Base-by-base conservation (phyloP, 2,329 filamentous ascomycete species). In the Colletotrichum gigasporum region DNA sequence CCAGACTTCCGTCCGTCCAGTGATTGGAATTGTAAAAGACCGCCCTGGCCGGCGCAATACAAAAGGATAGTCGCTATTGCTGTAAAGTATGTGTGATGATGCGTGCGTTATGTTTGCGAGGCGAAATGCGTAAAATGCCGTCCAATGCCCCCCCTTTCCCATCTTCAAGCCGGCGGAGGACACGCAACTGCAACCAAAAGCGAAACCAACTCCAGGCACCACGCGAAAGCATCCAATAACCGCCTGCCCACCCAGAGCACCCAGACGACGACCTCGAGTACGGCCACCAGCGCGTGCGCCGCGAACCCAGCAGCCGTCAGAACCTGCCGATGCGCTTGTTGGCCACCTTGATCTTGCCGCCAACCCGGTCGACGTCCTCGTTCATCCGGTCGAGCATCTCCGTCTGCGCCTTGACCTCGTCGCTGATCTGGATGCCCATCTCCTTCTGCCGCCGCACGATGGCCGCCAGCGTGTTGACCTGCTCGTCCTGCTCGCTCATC, bases 351-450 rank as follows among this genome's bases (percentile, higher is more conserved):
- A 94, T 78, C 83, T 95, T 95, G 65, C 84, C 84, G 42, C 85
- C 82, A 14, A 93, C 81, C 5, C 90, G 81, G 66, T 90, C 87
- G 3, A 85, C 84, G 76, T 94, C 90, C 58, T 88, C 81, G 67
- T 90, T 89, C 66, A 94, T 73, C 68, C 87, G 76, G 11, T 87
- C 85, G 28, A 96, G 80, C 85, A 93, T 87, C 74, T 87, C 84
- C 57, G 88, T 91, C 79, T 95, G 91, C 68, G 87, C 77, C 55
- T 88, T 85, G 59, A 94, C 83, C 79, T 95, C 92, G 51, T 89
- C 85, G 67, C 92, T 86, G 71, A 96, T 94, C 60, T 88, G 85
- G 47, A 92, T 80, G 0, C 92, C 92, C 86, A 95, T 92, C 76
- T 94, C 90, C 72, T 87, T 90, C 80, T 95, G 90, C 63, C 90